These are phyloP conservation scores for Ambrosia trifida DNA, from an alignment of 129 eudicot genomes.

Conservation along the genomic window DNA sequence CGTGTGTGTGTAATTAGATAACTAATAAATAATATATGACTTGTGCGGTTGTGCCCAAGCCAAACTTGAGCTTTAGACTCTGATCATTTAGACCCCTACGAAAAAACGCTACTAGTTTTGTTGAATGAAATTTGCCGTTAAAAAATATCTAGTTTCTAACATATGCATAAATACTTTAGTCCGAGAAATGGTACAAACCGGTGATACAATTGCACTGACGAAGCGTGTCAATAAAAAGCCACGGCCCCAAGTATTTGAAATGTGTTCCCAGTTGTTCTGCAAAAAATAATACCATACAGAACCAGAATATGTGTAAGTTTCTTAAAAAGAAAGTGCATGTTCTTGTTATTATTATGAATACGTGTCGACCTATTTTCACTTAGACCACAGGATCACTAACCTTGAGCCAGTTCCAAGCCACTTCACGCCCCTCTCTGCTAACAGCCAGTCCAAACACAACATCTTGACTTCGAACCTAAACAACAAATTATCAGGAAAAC, in stretches of 20 bases:
- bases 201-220: constrained; percentile 43
- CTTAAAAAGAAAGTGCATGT: neutral
- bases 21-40: too few species aligned
- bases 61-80: too few species aligned
- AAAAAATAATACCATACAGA: constrained; percentile 17
- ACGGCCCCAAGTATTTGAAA: constrained; percentile 45
- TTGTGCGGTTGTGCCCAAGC: too few species aligned
- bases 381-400: constrained; percentile 16
- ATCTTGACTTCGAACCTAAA: constrained; percentile 53
- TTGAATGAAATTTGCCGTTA: too few species aligned
- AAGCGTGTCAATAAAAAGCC: constrained; percentile 48
- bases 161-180: constrained; percentile 18
- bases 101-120: too few species aligned
- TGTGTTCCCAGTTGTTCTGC: constrained; percentile 47
- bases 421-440: constrained; percentile 49
- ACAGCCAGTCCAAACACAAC: constrained; percentile 40
- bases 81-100: too few species aligned
- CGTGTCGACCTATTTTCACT: neutral
- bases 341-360: neutral
- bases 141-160: neutral
- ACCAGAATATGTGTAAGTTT: neutral
- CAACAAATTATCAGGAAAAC: neutral
- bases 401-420: constrained; percentile 52
- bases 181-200: constrained; percentile 26
- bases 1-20: too few species aligned